Base-by-base conservation (phyloP, 2,329 filamentous ascomycete genomes). In the Herpomyces periplanetae region DNA sequence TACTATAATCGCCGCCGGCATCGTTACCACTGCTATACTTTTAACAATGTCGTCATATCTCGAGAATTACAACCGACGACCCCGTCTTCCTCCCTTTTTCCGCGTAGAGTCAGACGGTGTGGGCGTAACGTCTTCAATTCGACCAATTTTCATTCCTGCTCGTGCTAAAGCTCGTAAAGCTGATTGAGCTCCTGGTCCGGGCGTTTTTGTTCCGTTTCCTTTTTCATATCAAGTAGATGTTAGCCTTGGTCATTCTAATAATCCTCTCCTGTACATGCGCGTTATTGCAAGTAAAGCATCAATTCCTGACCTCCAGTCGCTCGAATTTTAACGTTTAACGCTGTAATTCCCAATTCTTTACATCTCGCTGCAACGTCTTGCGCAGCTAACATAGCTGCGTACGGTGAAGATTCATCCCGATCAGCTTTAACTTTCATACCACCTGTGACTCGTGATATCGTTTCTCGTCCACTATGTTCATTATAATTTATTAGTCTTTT, bases 391-490 rank as follows among this genome's bases (percentile, higher is more conserved):
- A 96, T 96, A 50, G 80, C 80, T 39, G 80, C 80, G 58, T 96
- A 96, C 38, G 80, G 80, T 34, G 80, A 91, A 39, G 75, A 91
- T 57, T 96, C 80, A 52, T 96, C 80, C 58, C 80, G 75, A 43
- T 96, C 73, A 47, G 73, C 73, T 65, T 96, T 96, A 60, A 96
- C 80, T 60, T 96, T 96, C 80, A 96, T 96, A 43, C 84, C 84
- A 53, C 84, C 80, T 38, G 84, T 96, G 35, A 96, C 75, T 68
- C 80, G 73, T 60, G 60, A 68, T 54, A 96, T 88, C 51, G 84
- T 96, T 65, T 96, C 80, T 50, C 80, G 80, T 51, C 80, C 80
- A 51, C 68, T 84, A 52, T 44, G 54, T 57, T 55, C 49, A 57
- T 48, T n/a, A n/a, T n/a, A n/a, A n/a, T n/a, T n/a, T n/a, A n/a